A percentile compares a stretch with the other conserved stretches of the same genome.
Evolutionary conservation across 768 basidiomycete species (phyloP).

Genomic region (Strobilomyces confusus): DNA sequence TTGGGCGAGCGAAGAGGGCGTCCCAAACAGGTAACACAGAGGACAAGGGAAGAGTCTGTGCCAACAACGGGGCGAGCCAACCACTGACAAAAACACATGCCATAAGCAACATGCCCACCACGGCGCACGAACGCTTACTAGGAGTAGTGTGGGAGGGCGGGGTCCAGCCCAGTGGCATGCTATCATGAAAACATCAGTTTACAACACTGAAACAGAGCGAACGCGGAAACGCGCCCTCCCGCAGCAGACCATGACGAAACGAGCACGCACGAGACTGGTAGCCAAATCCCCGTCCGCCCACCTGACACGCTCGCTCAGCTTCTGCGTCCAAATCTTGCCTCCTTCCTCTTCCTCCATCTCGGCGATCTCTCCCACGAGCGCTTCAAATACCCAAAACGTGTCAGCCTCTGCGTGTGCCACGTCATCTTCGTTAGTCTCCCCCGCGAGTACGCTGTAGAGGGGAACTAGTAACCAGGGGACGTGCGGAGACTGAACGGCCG

Average conservation of each 20-base stretch:
- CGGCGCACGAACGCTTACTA: constrained; percentile 46
- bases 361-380: constrained; percentile 65
- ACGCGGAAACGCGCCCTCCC: neutral
- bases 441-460: constrained; percentile 56
- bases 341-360: constrained; percentile 71
- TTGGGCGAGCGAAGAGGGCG: constrained; percentile 56
- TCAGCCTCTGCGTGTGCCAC: constrained; percentile 72
- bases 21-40: constrained; percentile 68
- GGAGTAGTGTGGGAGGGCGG: constrained; percentile 72
- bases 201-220: neutral
- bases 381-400: constrained; percentile 79
- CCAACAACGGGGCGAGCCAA: constrained; percentile 69
- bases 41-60: constrained; percentile 66
- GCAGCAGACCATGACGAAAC: neutral
- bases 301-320: constrained; percentile 53
- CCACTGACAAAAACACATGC: constrained; percentile 40
- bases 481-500: constrained; percentile 64
- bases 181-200: constrained; percentile 23
- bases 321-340: constrained; percentile 57
- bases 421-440: constrained; percentile 60
- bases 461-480: constrained; percentile 68
- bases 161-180: constrained; percentile 65
- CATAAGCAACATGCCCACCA: neutral
- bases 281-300: constrained; percentile 65
- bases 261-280: constrained; percentile 46